Percentiles rank a stretch among this genome's conserved stretches.
Conservation (phyloP, 1,284 basidiomycete genomes). For the Austroboletus novae-zelandiae region DNA sequence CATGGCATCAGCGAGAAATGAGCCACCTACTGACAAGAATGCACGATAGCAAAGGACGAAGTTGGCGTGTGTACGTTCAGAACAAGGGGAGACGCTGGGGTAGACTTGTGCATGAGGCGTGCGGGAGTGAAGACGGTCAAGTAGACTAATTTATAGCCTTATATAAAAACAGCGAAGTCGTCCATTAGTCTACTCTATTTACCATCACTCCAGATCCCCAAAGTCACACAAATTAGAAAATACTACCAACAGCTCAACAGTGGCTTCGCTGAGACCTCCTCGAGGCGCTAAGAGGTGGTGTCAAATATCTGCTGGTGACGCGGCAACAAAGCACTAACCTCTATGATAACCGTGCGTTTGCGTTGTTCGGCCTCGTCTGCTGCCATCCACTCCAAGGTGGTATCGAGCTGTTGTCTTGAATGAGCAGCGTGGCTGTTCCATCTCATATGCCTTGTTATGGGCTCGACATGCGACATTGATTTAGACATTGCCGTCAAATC, state of each 20-base stretch:
- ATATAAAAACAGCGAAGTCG: neutral
- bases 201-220: neutral
- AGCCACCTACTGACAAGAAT: constrained; percentile 54
- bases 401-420: constrained; percentile 34
- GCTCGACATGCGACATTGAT: constrained; percentile 62
- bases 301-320: neutral
- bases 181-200: constrained; percentile 9
- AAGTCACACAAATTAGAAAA: neutral
- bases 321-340: constrained; percentile 48
- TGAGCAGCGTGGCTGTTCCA: constrained; percentile 41
- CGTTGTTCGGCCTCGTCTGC: constrained; percentile 44
- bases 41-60: constrained; percentile 68
- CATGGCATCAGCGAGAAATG: neutral
- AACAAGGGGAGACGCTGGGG: constrained; percentile 36
- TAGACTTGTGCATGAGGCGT: neutral
- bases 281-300: constrained; percentile 53
- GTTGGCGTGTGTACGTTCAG: constrained; percentile 72
- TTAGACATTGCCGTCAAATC: constrained; percentile 72
- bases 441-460: constrained; percentile 39
- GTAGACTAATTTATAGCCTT: neutral
- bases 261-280: constrained; percentile 64
- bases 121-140: neutral
- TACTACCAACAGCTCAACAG: constrained; percentile 68
- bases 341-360: constrained; percentile 63
- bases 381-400: constrained; percentile 67